phyloP scores from a whole-genome alignment of 2,329 filamentous ascomycete species.

The Esteya vermicola region DNA sequence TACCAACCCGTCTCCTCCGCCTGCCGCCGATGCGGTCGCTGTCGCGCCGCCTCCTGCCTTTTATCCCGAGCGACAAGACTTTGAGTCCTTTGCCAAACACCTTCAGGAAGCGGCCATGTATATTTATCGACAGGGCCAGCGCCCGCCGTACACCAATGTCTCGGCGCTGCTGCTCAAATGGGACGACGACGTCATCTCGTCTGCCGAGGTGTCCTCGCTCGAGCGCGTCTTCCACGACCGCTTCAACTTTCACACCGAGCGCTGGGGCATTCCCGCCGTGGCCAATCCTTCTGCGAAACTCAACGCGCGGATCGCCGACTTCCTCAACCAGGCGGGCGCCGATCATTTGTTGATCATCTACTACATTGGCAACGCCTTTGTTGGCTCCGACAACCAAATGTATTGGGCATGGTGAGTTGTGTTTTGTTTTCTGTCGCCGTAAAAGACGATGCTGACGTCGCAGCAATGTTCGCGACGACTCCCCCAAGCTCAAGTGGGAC shows the following conservation, averaged over 20 bases:
- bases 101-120: slow-evolving; percentile 55
- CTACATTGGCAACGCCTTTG: slow-evolving; percentile 47
- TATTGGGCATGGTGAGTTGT: slow-evolving; percentile 52
- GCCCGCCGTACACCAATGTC: slow-evolving; percentile 40
- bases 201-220: slow-evolving; percentile 38
- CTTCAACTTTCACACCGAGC: slow-evolving; percentile 46
- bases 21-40: no score
- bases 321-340: slow-evolving; percentile 41
- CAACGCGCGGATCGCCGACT: slow-evolving; percentile 43
- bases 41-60: slow-evolving; percentile 4
- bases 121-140: slow-evolving; percentile 49
- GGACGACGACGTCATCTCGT: slow-evolving; percentile 43
- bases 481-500: slow-evolving; percentile 49
- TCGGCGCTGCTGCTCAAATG: slow-evolving; percentile 47
- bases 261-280: slow-evolving; percentile 46
- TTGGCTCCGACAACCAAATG: slow-evolving; percentile 43
- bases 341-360: slow-evolving; percentile 51
- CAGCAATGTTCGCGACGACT: slow-evolving; percentile 42
- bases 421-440: neutral
- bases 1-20: neutral
- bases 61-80: slow-evolving; percentile 37
- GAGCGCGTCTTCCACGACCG: slow-evolving; percentile 43
- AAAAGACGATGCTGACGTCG: slow-evolving; percentile 2
- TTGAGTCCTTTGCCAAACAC: slow-evolving; percentile 52
- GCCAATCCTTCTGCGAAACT: slow-evolving; percentile 47